Evolutionary conservation across 257 asterid species (phyloP), one percentile per base, ranked within the genome.

Genomic region (Lithospermum erythrorhizon): DNA sequence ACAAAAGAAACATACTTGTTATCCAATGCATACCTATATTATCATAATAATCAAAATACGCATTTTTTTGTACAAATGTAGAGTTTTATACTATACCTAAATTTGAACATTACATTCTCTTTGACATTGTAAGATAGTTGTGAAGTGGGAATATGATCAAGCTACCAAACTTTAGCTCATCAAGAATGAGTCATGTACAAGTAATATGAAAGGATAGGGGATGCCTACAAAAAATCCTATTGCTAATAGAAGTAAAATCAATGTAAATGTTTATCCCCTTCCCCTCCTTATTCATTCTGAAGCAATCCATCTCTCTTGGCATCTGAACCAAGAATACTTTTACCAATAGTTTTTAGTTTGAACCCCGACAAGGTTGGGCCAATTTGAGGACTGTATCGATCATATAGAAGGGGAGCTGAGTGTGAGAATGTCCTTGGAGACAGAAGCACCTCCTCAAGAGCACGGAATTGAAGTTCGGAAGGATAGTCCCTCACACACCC

Each of bases 401-500:
- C 66, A 57, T 23, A 41, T 41, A 1, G 49, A 1, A 11, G 49
- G 16, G 49, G 49, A 11, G 49, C 11, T 5, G 49, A 41, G 49
- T 41, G 0, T 14, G 5, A 3, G 0, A 3, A 0, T 13, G 55
- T 17, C 11, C 78, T 65, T 0, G 90, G 94, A 3, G 96, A 84
- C 13, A 87, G 68, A 58, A 66, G 71, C 1, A 87, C 87, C 71
- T 66, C 75, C 65, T 87, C 87, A 14, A 87, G 78, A 21, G 87
- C 94, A 67, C 67, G 78, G 20, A 65, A 72, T 30, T 84, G 96
- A 60, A 87, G 88, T 49, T 82, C 87, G 57, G 72, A 21, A 0
- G 90, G 90, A n/a, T 82, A 85, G 57, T 85, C 87, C 56, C 90
- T 72, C 17, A 87, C 87, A 68, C 90, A 87, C 1, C 96, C 94